Evolutionary conservation across 129 eudicot species (phyloP), one percentile per base, ranked within the genome.

Genomic region (Flaveria linearis): DNA sequence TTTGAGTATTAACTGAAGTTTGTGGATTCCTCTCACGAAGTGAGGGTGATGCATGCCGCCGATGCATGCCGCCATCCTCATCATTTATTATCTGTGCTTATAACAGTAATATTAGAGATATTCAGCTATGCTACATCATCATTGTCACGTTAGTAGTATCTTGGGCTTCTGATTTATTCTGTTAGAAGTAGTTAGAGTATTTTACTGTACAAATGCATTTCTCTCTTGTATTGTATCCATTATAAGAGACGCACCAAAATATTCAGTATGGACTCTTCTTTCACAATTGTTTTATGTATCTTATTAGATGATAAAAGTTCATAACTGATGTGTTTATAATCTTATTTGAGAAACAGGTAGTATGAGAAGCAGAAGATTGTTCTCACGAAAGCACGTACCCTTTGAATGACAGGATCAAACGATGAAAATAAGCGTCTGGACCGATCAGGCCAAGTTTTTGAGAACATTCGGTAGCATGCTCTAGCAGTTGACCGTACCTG

Each of bases 401-500:
- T 89, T 86, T 94, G 99, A 76, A 91, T 92, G 68, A 87, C 99
- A 80, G 99, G 93, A 77, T 94, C 99, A 30, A 94, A 94, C 66
- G 81, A 83, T 65, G 85, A 80, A 84, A 88, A 94, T 81, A 94
- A 82, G 63, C 97, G 88, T 13, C 99, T 82, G 9, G 99, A 86
- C 50, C 97, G 99, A 69, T 91, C 97, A 30, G 99, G 97, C 99
- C 99, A 94, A 15, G 99, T 94, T 85, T 85, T 94, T 9, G 96
- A 86, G 78, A 91, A 94, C 96, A 94, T 85, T 82, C 99, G 88
- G 82, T 94, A 94, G 85, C 97, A 94, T n/a, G 93, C 87, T 82
- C 99, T 91, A 68, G 99, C 99, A 75, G 96, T 94, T 64, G 99
- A 71, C 57, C 99, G 91, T 45, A 94, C 99, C 99, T 94, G 83